Evolutionary conservation across 768 basidiomycete genomes (phyloP).

Genomic region (Calvatia gigantea): DNA sequence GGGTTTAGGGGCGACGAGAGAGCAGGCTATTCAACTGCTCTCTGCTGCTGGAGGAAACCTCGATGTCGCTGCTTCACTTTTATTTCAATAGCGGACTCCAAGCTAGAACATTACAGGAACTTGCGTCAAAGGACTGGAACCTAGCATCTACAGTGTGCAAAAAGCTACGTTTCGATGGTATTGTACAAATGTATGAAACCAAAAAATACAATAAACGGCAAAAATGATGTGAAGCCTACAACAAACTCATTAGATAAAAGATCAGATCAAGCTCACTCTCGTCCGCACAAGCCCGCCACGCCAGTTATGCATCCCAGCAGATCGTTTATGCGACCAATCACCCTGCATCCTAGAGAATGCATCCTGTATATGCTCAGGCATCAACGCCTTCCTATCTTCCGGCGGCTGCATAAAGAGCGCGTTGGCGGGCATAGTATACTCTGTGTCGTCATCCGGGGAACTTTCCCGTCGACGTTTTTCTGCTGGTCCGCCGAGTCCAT

Average conservation of each 20-base stretch:
- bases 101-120: no score
- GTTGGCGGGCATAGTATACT: slow-evolving; percentile 63
- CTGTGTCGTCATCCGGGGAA: slow-evolving; percentile 58
- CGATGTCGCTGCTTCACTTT: slow-evolving; percentile 82
- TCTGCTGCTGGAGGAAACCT: slow-evolving; percentile 82
- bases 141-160: slow-evolving; percentile 6
- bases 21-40: slow-evolving; percentile 73
- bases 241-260: slow-evolving; percentile 13
- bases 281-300: slow-evolving; percentile 81
- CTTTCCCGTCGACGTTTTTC: slow-evolving; percentile 56
- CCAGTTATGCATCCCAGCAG: slow-evolving; percentile 88
- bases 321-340: slow-evolving; percentile 76
- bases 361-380: slow-evolving; percentile 86
- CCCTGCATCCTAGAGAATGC: slow-evolving; percentile 89
- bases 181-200: slow-evolving; percentile 21
- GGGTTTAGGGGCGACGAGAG: slow-evolving; percentile 73
- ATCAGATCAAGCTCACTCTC: slow-evolving; percentile 72
- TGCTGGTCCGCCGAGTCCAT: slow-evolving; percentile 39
- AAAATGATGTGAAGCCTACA: slow-evolving; percentile 12
- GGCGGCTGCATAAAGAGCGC: slow-evolving; percentile 80
- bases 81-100: slow-evolving; percentile 50
- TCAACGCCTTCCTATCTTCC: slow-evolving; percentile 73
- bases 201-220: slow-evolving; percentile 19
- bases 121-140: not conserved
- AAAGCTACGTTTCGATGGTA: slow-evolving; percentile 11